A percentile compares a stretch with the other conserved stretches of the same genome.
phyloP scores from a whole-genome alignment of 2,329 filamentous ascomycete genomes.

The Fusarium humuli region DNA sequence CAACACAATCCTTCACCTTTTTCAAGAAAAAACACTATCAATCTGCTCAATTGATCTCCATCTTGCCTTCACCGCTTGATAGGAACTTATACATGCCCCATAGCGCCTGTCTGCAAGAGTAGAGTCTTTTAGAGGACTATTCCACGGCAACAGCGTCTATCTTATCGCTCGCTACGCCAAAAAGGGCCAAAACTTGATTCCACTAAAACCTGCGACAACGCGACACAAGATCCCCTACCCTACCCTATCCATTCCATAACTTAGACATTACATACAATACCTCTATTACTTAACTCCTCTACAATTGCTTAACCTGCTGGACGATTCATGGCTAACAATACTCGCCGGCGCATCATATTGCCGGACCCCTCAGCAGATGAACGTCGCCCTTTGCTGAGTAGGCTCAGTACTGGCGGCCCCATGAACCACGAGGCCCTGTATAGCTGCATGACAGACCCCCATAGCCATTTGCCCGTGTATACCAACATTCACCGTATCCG shows the following conservation, averaged over 20 bases:
- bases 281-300: not conserved
- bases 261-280: not conserved
- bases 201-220: constrained; percentile 13
- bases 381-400: constrained; percentile 52
- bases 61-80: not conserved
- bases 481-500: constrained; percentile 80
- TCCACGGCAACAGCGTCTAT: constrained; percentile 2
- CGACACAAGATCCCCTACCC: constrained; percentile 9
- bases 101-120: constrained; percentile 5
- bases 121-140: not conserved
- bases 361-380: constrained; percentile 48
- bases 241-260: not conserved
- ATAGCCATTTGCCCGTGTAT: constrained; percentile 76
- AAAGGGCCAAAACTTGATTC: constrained; percentile 33
- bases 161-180: constrained; percentile 31
- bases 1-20: not conserved
- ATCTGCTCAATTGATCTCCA: constrained; percentile 7
- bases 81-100: not conserved
- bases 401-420: constrained; percentile 46
- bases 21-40: not conserved
- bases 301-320: not conserved
- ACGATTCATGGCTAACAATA: constrained; percentile 41
- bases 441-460: constrained; percentile 67
- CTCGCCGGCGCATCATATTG: constrained; percentile 49
- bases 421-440: constrained; percentile 55